A percentile compares a stretch with the other conserved stretches of the same genome.
These are phyloP conservation scores for Aspergillus homomorphus DNA, from an alignment of 495 filamentous ascomycete species.

Conservation along the genomic window DNA sequence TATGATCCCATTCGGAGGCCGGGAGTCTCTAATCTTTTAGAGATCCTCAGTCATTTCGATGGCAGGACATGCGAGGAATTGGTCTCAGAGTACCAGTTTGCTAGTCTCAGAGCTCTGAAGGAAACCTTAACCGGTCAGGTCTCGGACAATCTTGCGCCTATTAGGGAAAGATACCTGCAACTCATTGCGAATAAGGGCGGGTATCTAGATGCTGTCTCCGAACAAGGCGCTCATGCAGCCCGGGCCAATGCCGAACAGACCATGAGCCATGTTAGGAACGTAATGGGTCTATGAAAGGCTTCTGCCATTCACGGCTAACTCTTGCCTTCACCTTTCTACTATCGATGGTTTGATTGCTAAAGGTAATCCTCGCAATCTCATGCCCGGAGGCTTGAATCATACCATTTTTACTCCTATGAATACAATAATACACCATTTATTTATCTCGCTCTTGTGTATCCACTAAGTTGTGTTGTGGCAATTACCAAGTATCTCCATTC, in stretches of 20 bases:
- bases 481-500: too few species aligned
- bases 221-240: slow-evolving; percentile 60
- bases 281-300: slow-evolving; percentile 54
- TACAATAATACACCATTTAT: too few species aligned
- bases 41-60: slow-evolving; percentile 67
- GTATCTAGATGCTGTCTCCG: slow-evolving; percentile 58
- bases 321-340: too few species aligned
- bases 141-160: slow-evolving; percentile 46
- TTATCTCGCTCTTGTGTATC: too few species aligned
- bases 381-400: too few species aligned
- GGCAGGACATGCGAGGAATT: slow-evolving; percentile 50
- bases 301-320: too few species aligned
- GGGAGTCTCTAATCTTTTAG: slow-evolving; percentile 82
- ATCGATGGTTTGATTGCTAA: too few species aligned
- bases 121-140: slow-evolving; percentile 55
- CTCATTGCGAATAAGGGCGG: slow-evolving; percentile 46
- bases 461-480: too few species aligned
- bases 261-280: slow-evolving; percentile 59
- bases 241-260: slow-evolving; percentile 61
- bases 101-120: slow-evolving; percentile 64
- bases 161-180: slow-evolving; percentile 60
- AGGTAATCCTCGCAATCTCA: too few species aligned
- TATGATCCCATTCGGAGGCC: slow-evolving; percentile 71
- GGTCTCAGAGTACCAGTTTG: slow-evolving; percentile 48
- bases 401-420: too few species aligned